Conservation (phyloP, 176 grass and related monocot genomes). For the Oryza meyeriana region DNA sequence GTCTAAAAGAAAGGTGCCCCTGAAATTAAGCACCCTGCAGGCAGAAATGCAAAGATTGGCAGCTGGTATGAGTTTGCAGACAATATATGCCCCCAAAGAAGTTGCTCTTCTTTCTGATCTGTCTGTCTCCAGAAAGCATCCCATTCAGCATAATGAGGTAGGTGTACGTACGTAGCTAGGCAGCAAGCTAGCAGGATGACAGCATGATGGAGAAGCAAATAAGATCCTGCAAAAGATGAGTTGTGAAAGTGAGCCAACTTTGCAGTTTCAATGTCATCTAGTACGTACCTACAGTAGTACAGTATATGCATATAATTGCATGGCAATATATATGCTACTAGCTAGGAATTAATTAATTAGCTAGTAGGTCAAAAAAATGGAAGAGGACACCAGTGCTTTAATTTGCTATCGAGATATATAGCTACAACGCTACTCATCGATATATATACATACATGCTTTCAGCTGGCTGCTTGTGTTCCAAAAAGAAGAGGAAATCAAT, state of each 20-base stretch:
- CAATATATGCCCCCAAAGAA: not conserved
- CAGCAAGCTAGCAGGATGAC: not conserved
- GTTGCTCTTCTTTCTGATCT: not conserved
- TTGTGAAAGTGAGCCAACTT: slow-evolving; percentile 31
- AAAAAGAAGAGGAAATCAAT: not conserved
- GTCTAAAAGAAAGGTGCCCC: not conserved
- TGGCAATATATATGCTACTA: no score
- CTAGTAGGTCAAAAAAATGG: no score
- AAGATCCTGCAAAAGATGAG: slow-evolving; percentile 29
- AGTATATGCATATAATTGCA: no score
- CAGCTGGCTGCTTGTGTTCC: not conserved
- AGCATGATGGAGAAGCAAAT: not conserved
- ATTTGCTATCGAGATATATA: no score
- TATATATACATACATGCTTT: not conserved
- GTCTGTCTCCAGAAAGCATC: not conserved
- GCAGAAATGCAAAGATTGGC: not conserved
- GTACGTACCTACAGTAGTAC: no score
- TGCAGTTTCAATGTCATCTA: slow-evolving; percentile 21
- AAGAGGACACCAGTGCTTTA: no score
- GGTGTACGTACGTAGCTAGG: not conserved
- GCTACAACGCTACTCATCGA: no score
- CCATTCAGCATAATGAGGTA: not conserved
- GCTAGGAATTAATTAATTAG: no score
- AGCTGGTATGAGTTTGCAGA: not conserved
- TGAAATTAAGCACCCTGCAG: not conserved